These are phyloP conservation scores for Pseudonitzschia delicatissima DNA, from an alignment of 108 stramenopile species.

Conservation along the genomic window DNA sequence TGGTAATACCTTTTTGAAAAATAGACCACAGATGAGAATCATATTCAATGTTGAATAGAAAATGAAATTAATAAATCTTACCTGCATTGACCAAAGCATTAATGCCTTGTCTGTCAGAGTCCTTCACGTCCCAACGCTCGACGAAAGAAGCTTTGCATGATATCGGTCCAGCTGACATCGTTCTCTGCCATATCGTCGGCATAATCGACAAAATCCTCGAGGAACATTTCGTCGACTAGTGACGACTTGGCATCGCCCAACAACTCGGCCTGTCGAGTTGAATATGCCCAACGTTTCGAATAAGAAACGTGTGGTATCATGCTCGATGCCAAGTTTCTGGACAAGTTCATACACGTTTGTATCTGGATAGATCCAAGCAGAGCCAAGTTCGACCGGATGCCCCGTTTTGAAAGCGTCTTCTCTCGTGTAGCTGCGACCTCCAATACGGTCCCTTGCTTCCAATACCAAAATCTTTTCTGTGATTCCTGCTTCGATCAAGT, in stretches of 20 bases:
- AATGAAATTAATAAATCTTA: neutral
- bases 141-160: constrained; percentile 1
- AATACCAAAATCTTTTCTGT: constrained; percentile 15
- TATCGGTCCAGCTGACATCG: neutral
- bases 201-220: constrained; percentile 2
- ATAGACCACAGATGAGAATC: neutral
- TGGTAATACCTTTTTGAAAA: neutral
- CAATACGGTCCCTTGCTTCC: constrained; percentile 27
- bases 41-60: neutral
- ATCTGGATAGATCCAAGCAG: constrained; percentile 8
- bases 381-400: constrained; percentile 19
- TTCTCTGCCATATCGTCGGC: neutral
- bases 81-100: constrained; percentile 1
- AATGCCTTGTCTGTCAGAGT: neutral
- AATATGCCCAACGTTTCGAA: neutral
- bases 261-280: neutral
- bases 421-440: constrained; percentile 21
- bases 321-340: neutral
- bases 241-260: neutral
- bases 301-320: neutral
- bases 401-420: neutral
- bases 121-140: neutral
- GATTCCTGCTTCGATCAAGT: constrained; percentile 10
- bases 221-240: neutral
- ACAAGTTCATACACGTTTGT: constrained; percentile 7